phyloP scores from a whole-genome alignment of 768 basidiomycete genomes.

The Boletus tomentosulus region DNA sequence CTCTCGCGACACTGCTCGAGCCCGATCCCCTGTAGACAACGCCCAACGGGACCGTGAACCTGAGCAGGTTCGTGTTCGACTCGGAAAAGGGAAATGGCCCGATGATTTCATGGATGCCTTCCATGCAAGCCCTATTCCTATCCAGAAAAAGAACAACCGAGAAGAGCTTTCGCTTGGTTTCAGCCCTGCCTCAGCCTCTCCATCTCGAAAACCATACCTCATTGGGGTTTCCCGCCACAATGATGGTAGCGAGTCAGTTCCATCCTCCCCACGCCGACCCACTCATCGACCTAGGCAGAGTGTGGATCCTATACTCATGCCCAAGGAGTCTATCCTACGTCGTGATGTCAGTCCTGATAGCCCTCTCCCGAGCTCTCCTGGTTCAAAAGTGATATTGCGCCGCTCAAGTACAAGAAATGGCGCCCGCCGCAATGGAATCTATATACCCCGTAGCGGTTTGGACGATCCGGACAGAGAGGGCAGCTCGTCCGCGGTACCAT shows the following conservation, averaged over 20 bases:
- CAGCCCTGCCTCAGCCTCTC: conserved; percentile 41
- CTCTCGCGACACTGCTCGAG: conserved; percentile 31
- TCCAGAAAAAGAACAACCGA: conserved; percentile 18
- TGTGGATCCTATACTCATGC: conserved; percentile 49
- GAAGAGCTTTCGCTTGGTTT: conserved; percentile 17
- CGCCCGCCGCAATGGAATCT: conserved; percentile 45
- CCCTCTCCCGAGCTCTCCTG: conserved; percentile 30
- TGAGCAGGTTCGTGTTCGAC: conserved; percentile 43
- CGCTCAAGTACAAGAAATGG: conserved; percentile 53
- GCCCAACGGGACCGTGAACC: conserved; percentile 21
- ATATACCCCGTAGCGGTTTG: conserved; percentile 38
- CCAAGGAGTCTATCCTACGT: conserved; percentile 44
- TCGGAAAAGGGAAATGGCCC: conserved; percentile 80
- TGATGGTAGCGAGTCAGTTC: conserved; percentile 44
- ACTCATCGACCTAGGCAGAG: conserved; percentile 63
- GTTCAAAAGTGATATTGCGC: conserved; percentile 47
- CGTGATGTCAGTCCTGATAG: conserved; percentile 61
- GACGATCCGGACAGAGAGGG: conserved; percentile 35
- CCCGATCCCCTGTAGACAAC: conserved; percentile 17
- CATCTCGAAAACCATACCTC: conserved; percentile 55
- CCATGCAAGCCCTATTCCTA: conserved; percentile 32
- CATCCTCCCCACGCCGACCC: conserved; percentile 44
- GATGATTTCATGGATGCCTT: conserved; percentile 73
- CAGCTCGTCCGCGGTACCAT: conserved; percentile 50
- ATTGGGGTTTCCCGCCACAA: conserved; percentile 42